Evolutionary conservation across 2,329 filamentous ascomycete genomes (phyloP), one percentile per base, ranked within the genome.

Genomic region (Ceratocystis albifundus): DNA sequence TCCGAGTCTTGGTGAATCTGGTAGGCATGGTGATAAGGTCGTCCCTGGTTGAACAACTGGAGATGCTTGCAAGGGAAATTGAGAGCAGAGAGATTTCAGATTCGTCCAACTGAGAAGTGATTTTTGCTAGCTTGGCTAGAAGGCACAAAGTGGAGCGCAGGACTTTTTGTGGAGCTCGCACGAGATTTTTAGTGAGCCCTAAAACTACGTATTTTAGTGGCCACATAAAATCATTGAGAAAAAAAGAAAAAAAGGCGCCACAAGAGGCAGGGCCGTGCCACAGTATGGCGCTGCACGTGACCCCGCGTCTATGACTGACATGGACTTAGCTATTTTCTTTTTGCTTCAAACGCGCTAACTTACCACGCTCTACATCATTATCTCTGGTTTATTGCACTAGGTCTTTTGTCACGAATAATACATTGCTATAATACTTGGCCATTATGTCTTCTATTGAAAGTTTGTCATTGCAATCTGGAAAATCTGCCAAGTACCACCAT

Each of bases 1-100:
- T 89, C 80, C 87, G 83, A 79, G 87, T 89, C 81, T 88, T 88
- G 76, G 82, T 83, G 73, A 86, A 82, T 78, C 86, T 82, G 79
- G 87, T 88, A 85, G 87, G 87, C 86, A 87, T 87, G 76, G 78
- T 82, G 80, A 77, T 77, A 61, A 59, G 66, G 66, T 68, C 61
- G 66, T 68, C 64, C 66, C 61, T 64, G 77, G 76, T 74, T 68
- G 50, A 68, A 68, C 66, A 67, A 67, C 64, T 68, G 46, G 59
- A 57, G 63, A 68, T 68, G 66, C 64, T 68, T 68, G 64, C 64
- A 59, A 65, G 64, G 61, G 48, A 59, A 66, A 66, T 61, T 65
- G 61, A 66, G 62, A 68, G 65, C 64, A 68, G 64, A 68, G 63
- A 65, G 50, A 68, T 65, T 68, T 63, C 48, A 61, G 64, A 64